A percentile compares a stretch with the other conserved stretches of the same genome.
Conservation (phyloP, 805 yeast genomes). For the Yarrowia sp. region DNA sequence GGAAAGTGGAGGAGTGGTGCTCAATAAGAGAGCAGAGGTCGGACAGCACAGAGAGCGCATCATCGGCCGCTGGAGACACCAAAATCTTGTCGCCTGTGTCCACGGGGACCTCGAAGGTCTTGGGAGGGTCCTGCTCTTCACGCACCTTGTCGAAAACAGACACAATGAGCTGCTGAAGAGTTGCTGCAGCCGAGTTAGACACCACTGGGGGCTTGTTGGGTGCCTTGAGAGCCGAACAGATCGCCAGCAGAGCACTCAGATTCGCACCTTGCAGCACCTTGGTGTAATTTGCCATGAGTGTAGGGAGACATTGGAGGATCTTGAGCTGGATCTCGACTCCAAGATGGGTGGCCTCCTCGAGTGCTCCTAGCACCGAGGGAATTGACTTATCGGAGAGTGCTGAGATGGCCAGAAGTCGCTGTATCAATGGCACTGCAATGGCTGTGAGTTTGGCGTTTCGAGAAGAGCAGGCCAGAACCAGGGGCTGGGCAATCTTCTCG, state of each 20-base stretch:
- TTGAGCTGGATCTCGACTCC: conserved; percentile 83
- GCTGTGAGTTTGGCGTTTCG: conserved; percentile 72
- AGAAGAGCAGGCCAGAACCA: conserved; percentile 67
- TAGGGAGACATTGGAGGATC: conserved; percentile 77
- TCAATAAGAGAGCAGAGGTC: conserved; percentile 73
- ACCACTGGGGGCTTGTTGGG: conserved; percentile 73
- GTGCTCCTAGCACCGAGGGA: conserved; percentile 59
- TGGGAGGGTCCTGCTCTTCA: conserved; percentile 38
- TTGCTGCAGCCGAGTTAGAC: conserved; percentile 87
- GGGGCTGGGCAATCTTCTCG: conserved; percentile 63
- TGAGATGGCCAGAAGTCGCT: conserved; percentile 53
- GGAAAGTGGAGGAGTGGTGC: conserved; percentile 51
- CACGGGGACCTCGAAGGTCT: conserved; percentile 42
- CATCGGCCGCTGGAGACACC: conserved; percentile 57
- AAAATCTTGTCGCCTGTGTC: conserved; percentile 47
- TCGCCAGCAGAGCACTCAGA: conserved; percentile 56
- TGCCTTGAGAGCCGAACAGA: conserved; percentile 71
- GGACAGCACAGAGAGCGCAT: conserved; percentile 64
- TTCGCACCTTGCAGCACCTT: conserved; percentile 52
- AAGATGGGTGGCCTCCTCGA: conserved; percentile 69
- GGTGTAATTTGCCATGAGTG: conserved; percentile 64
- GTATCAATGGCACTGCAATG: conserved; percentile 68
- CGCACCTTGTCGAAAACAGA: conserved; percentile 69
- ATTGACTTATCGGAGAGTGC: conserved; percentile 54
- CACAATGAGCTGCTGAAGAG: conserved; percentile 79